A percentile compares a stretch with the other conserved stretches of the same genome.
Evolutionary conservation across 169 alveolate genomes (phyloP).

Genomic region (Plasmodium inui): DNA sequence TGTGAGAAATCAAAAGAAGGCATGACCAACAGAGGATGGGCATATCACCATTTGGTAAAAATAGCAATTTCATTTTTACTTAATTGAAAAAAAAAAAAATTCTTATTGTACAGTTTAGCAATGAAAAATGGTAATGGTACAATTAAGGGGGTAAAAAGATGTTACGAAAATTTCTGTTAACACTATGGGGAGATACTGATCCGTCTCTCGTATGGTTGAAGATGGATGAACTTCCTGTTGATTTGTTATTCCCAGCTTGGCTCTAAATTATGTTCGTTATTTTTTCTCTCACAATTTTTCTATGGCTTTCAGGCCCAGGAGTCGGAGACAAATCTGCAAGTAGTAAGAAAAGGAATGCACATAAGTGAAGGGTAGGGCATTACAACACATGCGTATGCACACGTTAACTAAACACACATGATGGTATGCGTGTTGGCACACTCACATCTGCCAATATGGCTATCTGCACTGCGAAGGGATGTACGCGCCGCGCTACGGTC

Average conservation of each 20-base stretch:
- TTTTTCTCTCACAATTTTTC: conserved; percentile 28
- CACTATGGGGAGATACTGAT: neutral
- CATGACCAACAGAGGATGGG: neutral
- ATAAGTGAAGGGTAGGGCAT: neutral
- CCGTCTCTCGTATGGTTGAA: neutral
- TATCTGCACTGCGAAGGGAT: neutral
- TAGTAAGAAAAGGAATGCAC: neutral
- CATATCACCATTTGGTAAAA: conserved; percentile 1
- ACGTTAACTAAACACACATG: neutral
- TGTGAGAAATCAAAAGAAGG: neutral
- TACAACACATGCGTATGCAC: neutral
- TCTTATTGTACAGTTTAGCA: neutral
- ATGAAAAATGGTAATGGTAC: neutral
- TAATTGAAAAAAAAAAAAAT: neutral
- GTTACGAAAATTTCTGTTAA: neutral
- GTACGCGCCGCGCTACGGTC: neutral
- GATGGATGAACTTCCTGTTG: neutral
- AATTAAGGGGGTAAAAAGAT: neutral
- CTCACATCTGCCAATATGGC: neutral
- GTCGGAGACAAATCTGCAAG: conserved; percentile 27
- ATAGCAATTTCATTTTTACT: neutral
- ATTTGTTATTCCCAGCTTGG: neutral
- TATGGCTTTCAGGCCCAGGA: conserved; percentile 55
- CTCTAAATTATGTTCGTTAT: neutral
- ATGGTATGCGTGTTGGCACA: neutral